Percentiles rank a stretch among this genome's conserved stretches.
These are phyloP conservation scores for Craspedostauros australis DNA, from an alignment of 108 stramenopile genomes.

Conservation along the genomic window DNA sequence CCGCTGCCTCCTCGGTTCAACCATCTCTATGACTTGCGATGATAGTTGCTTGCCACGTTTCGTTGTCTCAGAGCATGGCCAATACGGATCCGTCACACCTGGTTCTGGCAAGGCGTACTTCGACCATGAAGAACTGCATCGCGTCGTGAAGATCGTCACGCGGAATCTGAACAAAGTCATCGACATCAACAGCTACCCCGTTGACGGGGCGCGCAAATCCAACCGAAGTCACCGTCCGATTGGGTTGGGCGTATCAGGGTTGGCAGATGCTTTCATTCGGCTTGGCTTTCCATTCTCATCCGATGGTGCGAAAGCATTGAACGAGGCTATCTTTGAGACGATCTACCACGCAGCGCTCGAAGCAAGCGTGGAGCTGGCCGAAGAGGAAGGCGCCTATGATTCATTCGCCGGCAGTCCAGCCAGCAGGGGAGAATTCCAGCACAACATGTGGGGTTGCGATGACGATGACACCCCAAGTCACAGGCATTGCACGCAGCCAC, in stretches of 20 bases:
- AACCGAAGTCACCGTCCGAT: constrained; percentile 93
- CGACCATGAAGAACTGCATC: constrained; percentile 86
- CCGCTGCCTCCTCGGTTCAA: too few relatives aligned
- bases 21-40: too few relatives aligned
- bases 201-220: constrained; percentile 75
- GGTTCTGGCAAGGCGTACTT: constrained; percentile 63
- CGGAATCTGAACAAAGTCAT: constrained; percentile 92
- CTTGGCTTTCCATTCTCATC: constrained; percentile 90
- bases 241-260: constrained; percentile 94
- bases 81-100: constrained; percentile 65
- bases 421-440: constrained; percentile 86
- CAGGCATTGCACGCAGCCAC: neutral
- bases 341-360: constrained; percentile 93
- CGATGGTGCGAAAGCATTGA: constrained; percentile 75
- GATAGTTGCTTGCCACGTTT: constrained; percentile 79
- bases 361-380: constrained; percentile 89
- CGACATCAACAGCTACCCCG: constrained; percentile 92
- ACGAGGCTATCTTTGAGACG: constrained; percentile 93
- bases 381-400: constrained; percentile 77
- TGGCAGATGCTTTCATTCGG: constrained; percentile 92
- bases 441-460: constrained; percentile 86
- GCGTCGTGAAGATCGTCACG: constrained; percentile 84
- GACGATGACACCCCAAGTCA: constrained; percentile 58
- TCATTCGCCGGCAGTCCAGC: constrained; percentile 89
- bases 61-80: constrained; percentile 67